These are phyloP conservation scores for Thamnidium elegans DNA, from an alignment of 192 early-diverging fungal species.

Conservation along the genomic window DNA sequence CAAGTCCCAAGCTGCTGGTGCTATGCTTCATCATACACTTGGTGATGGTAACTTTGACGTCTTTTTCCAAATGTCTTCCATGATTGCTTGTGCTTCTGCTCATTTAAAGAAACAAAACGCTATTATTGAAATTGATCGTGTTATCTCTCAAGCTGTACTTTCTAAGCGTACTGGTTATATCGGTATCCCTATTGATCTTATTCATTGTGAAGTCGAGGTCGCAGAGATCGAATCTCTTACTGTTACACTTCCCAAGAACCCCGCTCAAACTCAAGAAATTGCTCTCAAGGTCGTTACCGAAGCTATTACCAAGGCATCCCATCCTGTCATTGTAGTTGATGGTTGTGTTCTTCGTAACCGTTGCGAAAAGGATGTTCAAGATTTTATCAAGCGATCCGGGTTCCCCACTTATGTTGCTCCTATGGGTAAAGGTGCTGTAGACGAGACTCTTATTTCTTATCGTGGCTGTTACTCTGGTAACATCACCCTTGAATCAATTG, in stretches of 20 bases:
- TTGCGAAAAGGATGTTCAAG: constrained; percentile 19
- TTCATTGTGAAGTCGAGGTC: constrained; percentile 17
- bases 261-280: constrained; percentile 20
- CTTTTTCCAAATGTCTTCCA: constrained; percentile 39
- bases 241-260: constrained; percentile 28
- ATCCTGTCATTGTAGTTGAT: constrained; percentile 47
- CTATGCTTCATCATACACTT: constrained; percentile 48
- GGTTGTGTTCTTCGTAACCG: constrained; percentile 39
- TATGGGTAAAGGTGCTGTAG: constrained; percentile 46
- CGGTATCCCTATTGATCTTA: constrained; percentile 43
- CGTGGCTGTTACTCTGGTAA: constrained; percentile 44
- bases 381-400: constrained; percentile 25
- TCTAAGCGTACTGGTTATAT: constrained; percentile 34
- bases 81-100: constrained; percentile 41
- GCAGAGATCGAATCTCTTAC: constrained; percentile 28
- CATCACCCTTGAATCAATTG: constrained; percentile 33
- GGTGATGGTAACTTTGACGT: constrained; percentile 49
- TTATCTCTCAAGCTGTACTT: constrained; percentile 14
- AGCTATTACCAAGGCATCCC: constrained; percentile 30
- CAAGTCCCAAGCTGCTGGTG: constrained; percentile 39
- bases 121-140: constrained; percentile 39
- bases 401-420: constrained; percentile 44
- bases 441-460: constrained; percentile 29
- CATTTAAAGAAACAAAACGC: constrained; percentile 33
- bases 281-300: constrained; percentile 33